phyloP scores from a whole-genome alignment of 495 filamentous ascomycete genomes.

The Tuber aestivum region DNA sequence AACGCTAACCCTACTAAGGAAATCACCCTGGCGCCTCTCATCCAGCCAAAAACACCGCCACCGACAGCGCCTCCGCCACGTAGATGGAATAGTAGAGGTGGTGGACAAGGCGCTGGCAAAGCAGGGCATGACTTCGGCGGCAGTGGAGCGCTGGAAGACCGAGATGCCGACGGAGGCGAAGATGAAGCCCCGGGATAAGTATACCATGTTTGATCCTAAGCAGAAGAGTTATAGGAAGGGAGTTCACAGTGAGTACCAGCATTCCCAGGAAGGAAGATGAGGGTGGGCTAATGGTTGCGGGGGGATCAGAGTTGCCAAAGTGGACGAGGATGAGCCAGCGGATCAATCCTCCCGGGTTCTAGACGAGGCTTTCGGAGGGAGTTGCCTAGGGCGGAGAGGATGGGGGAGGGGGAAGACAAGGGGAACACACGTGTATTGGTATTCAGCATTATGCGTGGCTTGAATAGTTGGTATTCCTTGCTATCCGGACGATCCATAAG shows the following conservation, averaged over 20 bases:
- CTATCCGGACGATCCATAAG: background rate
- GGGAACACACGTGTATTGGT: background rate
- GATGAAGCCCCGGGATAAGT: slow-evolving; percentile 95
- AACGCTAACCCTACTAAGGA: slow-evolving; percentile 55
- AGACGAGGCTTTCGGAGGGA: slow-evolving; percentile 40
- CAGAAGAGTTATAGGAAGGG: slow-evolving; percentile 92
- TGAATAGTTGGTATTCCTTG: background rate
- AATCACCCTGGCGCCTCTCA: slow-evolving; percentile 96
- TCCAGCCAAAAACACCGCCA: slow-evolving; percentile 83
- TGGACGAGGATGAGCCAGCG: slow-evolving; percentile 93
- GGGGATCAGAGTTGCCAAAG: slow-evolving; percentile 69
- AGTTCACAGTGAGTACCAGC: slow-evolving; percentile 74
- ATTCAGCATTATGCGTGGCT: background rate
- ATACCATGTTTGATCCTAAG: slow-evolving; percentile 95
- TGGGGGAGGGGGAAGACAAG: background rate
- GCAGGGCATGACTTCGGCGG: slow-evolving; percentile 61
- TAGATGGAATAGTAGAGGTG: slow-evolving; percentile 74
- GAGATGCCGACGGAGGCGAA: slow-evolving; percentile 95
- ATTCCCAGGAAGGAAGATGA: slow-evolving; percentile 4
- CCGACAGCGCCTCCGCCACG: slow-evolving; percentile 72
- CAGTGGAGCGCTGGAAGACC: slow-evolving; percentile 77
- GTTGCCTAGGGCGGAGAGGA: background rate
- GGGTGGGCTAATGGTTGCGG: slow-evolving; percentile 26
- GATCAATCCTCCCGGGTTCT: slow-evolving; percentile 90
- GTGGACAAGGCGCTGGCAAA: slow-evolving; percentile 68